These are phyloP conservation scores for Whalleya microplaca DNA, from an alignment of 2,329 filamentous ascomycete genomes.

Conservation along the genomic window DNA sequence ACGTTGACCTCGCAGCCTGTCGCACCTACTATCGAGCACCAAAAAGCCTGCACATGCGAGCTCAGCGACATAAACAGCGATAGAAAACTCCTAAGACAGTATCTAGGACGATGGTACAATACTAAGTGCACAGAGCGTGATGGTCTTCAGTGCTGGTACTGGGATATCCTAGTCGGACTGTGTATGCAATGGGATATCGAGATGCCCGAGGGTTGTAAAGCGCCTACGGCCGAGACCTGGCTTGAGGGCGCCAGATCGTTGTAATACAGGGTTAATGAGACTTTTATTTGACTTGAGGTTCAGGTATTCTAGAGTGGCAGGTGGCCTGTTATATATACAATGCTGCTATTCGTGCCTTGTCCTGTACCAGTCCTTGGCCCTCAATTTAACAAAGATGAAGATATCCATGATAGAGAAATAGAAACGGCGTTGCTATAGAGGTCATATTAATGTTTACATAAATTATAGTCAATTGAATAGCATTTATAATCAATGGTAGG, in stretches of 20 bases:
- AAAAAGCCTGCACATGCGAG: neutral
- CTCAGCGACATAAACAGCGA: neutral
- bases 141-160: constrained; percentile 6
- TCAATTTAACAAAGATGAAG: too few species aligned
- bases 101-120: constrained; percentile 6
- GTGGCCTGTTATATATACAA: too few species aligned
- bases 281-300: too few species aligned
- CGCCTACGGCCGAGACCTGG: neutral
- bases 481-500: too few species aligned
- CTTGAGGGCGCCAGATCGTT: neutral
- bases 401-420: too few species aligned
- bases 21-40: neutral
- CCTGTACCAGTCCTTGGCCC: too few species aligned
- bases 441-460: too few species aligned
- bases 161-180: constrained; percentile 2
- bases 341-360: too few species aligned
- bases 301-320: too few species aligned
- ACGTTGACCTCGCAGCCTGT: constrained; percentile 1
- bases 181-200: constrained; percentile 5
- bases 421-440: too few species aligned
- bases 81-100: neutral
- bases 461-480: too few species aligned
- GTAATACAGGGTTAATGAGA: too few species aligned
- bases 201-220: neutral
- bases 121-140: neutral